Conservation (phyloP, 768 basidiomycete species). For the Phanerodontia chrysosporium region DNA sequence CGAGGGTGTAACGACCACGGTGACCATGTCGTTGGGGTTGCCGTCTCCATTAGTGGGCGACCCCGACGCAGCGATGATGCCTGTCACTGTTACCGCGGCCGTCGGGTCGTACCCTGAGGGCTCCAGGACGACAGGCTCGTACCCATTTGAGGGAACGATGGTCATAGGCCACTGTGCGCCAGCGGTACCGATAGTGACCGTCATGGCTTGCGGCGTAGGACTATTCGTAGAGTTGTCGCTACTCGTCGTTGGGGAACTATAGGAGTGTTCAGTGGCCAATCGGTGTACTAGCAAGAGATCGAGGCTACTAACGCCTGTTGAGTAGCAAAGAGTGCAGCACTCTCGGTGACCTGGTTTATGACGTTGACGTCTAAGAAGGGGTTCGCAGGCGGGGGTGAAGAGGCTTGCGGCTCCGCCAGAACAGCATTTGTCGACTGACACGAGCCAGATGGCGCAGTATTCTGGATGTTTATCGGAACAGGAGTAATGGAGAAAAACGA, state of each 20-base stretch:
- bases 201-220: conserved; percentile 8
- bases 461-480: conserved; percentile 33
- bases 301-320: not conserved
- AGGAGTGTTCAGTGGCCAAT: not conserved
- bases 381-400: conserved; percentile 28
- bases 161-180: conserved; percentile 15
- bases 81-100: conserved; percentile 4
- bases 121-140: conserved; percentile 17
- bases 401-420: conserved; percentile 30
- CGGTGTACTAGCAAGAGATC: not conserved
- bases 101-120: not conserved
- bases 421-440: conserved; percentile 25
- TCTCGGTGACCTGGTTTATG: not conserved
- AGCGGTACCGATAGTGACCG: conserved; percentile 11
- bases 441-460: conserved; percentile 20
- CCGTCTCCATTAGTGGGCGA: conserved; percentile 7
- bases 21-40: conserved; percentile 15
- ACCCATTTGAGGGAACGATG: not conserved
- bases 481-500: conserved; percentile 38
- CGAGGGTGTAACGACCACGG: conserved; percentile 20
- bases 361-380: conserved; percentile 19
- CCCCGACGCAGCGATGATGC: not conserved
- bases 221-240: not conserved
- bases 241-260: conserved; percentile 7
- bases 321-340: not conserved